Evolutionary conservation across 139 green algal species (phyloP).

Genomic region (Micractinium sp.): DNA sequence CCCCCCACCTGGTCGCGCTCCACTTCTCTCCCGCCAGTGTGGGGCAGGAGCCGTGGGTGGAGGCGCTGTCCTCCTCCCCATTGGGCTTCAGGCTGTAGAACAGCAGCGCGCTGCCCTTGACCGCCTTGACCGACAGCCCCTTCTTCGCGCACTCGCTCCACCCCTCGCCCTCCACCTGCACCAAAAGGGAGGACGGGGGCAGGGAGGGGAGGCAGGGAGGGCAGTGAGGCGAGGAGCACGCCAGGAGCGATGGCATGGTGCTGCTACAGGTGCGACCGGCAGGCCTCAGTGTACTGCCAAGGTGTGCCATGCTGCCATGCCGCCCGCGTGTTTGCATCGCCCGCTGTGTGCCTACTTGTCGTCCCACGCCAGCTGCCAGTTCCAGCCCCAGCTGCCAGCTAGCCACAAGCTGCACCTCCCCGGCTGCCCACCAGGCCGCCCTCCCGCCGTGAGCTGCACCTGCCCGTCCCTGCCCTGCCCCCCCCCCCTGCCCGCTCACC

Average conservation of each 20-base stretch:
- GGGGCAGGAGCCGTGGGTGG: slow-evolving; percentile 77
- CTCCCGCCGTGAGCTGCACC: background rate
- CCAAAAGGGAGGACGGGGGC: background rate
- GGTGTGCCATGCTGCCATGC: too few relatives aligned
- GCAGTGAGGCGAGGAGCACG: background rate
- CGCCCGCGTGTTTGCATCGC: background rate
- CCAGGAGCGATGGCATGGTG: background rate
- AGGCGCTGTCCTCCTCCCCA: slow-evolving; percentile 61
- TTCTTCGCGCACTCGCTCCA: slow-evolving; percentile 61
- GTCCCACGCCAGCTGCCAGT: background rate
- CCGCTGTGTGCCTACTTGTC: background rate
- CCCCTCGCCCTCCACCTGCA: slow-evolving; percentile 32
- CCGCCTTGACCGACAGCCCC: slow-evolving; percentile 64
- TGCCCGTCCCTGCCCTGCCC: too few relatives aligned
- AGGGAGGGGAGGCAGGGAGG: background rate
- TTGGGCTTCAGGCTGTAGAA: slow-evolving; percentile 76
- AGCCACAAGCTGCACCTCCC: background rate
- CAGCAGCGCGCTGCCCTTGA: slow-evolving; percentile 57
- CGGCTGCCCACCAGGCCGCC: too few relatives aligned
- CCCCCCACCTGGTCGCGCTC: slow-evolving; percentile 36
- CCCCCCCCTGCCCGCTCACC: background rate
- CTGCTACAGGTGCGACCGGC: background rate
- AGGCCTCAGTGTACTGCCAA: background rate
- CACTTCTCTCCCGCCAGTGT: slow-evolving; percentile 69
- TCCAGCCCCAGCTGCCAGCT: background rate